phyloP scores from a whole-genome alignment of 2,329 filamentous ascomycete genomes.

The Colletotrichum echinochloae region DNA sequence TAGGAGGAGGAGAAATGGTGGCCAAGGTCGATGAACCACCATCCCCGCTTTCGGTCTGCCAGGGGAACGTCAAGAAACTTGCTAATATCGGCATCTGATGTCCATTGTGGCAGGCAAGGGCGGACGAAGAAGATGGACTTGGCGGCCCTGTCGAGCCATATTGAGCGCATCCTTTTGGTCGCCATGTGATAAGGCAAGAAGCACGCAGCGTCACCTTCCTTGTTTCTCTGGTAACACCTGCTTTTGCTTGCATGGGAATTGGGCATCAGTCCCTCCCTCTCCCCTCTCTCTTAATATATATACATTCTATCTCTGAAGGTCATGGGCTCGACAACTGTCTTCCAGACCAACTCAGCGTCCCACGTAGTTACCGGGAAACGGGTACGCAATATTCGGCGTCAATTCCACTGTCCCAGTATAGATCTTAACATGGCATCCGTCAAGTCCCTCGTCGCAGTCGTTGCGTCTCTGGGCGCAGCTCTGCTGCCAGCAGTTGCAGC shows the following conservation, averaged over 20 bases:
- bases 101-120: slow-evolving; percentile 8
- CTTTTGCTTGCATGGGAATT: neutral
- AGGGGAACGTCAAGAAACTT: slow-evolving; percentile 3
- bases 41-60: slow-evolving; percentile 28
- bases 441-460: slow-evolving; percentile 12
- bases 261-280: neutral
- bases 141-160: neutral
- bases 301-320: neutral
- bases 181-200: neutral
- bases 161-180: neutral
- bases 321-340: neutral
- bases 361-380: neutral
- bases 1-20: slow-evolving; percentile 9
- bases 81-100: neutral
- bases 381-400: neutral
- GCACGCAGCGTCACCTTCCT: slow-evolving; percentile 1
- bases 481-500: slow-evolving; percentile 19
- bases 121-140: neutral
- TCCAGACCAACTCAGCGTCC: neutral
- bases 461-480: slow-evolving; percentile 8
- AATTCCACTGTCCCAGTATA: neutral
- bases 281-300: too few relatives aligned
- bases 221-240: neutral
- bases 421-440: slow-evolving; percentile 15
- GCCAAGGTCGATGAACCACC: slow-evolving; percentile 25